Evolutionary conservation across 805 yeast genomes (phyloP), one percentile per base, ranked within the genome.

Genomic region (Wickerhamiella brachini): DNA sequence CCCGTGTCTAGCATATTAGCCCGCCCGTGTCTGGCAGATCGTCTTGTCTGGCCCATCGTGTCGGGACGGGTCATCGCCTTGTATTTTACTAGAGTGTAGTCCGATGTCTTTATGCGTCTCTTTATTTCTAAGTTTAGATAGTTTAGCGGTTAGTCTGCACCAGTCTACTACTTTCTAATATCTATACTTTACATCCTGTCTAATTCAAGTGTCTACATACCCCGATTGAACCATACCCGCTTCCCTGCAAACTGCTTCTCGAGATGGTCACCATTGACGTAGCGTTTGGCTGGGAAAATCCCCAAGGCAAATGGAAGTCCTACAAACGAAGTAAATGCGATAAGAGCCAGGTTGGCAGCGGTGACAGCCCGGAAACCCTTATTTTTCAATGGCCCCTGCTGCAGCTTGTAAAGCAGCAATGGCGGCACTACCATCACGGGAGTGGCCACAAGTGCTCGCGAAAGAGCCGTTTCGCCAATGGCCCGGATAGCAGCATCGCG

Each of bases 391-490:
- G 81, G 62, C 1, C 81, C 74, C 57, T 75, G 77, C 69, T 93
- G 97, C 56, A 93, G 71, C 64, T 74, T 78, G 45, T 88, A 87
- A 44, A 93, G 74, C 24, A 86, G 62, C 60, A 93, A 74, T 2
- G 99, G 97, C 1, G 99, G 98, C 5, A 93, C 66, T 20, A 85
- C 98, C 99, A 93, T 93, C 60, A 93, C 77, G 18, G 99, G 99
- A 0, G 98, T 85, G 17, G 97, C 97, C 61, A 88, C 93, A 59
- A 90, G 84, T 45, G 93, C 95, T 64, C 99, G 74, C 44, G 95
- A 85, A 31, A 89, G 80, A 2, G 97, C 97, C 10, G 99, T 93
- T 68, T 93, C 97, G 22, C 95, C 96, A 45, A 93, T 98, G 0
- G 99, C 99, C 54, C 81, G 75, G 47, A 78, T 63, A 0, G 99